phyloP scores from a whole-genome alignment of 1,284 basidiomycete species.

The Termitomyces sp. region DNA sequence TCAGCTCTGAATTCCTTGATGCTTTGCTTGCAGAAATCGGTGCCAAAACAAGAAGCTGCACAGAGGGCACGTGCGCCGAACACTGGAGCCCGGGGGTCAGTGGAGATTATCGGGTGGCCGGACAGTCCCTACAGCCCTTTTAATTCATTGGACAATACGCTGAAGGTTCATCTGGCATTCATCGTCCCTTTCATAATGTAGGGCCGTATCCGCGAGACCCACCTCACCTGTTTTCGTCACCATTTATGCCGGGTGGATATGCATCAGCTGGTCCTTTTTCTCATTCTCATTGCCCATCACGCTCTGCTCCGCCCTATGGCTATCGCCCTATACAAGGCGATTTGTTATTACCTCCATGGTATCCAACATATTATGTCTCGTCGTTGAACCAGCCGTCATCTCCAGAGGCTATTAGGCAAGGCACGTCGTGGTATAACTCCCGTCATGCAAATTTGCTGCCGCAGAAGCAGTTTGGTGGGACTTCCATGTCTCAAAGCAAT shows the following conservation, averaged over 20 bases:
- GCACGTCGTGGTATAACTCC: constrained; percentile 55
- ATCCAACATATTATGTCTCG: constrained; percentile 33
- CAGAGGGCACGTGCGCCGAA: too few species aligned
- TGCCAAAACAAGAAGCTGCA: too few species aligned
- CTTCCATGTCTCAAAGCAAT: constrained; percentile 28
- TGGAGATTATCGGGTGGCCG: constrained; percentile 23
- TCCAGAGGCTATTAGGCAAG: constrained; percentile 33
- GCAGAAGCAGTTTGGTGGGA: constrained; percentile 32
- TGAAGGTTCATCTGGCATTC: constrained; percentile 26
- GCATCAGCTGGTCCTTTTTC: constrained; percentile 29
- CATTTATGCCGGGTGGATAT: constrained; percentile 24
- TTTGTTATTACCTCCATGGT: constrained; percentile 31
- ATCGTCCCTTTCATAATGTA: constrained; percentile 19
- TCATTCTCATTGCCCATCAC: constrained; percentile 34
- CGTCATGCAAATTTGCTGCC: too few species aligned
- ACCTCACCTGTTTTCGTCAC: too few species aligned
- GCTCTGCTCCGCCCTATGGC: constrained; percentile 32
- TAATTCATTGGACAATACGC: constrained; percentile 29
- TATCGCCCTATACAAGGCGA: constrained; percentile 40
- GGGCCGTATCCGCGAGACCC: constrained; percentile 23
- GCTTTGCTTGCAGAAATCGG: too few species aligned
- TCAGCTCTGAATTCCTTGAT: too few species aligned
- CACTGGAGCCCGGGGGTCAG: too few species aligned
- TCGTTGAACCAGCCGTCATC: constrained; percentile 32
- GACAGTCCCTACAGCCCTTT: constrained; percentile 21